A percentile compares a stretch with the other conserved stretches of the same genome.
Evolutionary conservation across 805 yeast genomes (phyloP).

Genomic region (Clavispora fructus): DNA sequence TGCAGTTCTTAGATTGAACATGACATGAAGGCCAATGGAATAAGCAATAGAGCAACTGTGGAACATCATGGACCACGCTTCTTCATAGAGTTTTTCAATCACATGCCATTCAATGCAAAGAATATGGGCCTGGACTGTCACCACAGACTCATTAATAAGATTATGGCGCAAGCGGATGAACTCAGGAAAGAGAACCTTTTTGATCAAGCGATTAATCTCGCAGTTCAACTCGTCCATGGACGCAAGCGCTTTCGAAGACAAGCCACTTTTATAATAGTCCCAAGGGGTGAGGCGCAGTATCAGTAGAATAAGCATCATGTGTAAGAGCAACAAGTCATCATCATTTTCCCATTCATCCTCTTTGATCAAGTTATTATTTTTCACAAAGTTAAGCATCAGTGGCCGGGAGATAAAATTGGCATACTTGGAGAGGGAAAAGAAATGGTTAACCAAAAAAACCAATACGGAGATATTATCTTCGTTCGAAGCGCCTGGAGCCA

Average conservation of each 20-base stretch:
- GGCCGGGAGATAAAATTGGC: constrained; percentile 33
- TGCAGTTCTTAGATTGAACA: constrained; percentile 21
- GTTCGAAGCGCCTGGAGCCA: neutral
- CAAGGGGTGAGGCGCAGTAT: constrained; percentile 32
- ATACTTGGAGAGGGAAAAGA: constrained; percentile 37
- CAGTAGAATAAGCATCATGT: constrained; percentile 41
- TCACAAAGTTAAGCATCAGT: constrained; percentile 32
- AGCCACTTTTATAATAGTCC: constrained; percentile 13
- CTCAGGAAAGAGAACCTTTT: constrained; percentile 29
- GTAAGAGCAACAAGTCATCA: constrained; percentile 42
- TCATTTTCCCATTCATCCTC: constrained; percentile 42
- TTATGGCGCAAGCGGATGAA: constrained; percentile 44
- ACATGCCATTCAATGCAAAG: constrained; percentile 49
- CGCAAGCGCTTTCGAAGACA: constrained; percentile 5
- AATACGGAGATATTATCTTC: neutral
- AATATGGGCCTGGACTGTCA: constrained; percentile 46
- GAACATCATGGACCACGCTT: constrained; percentile 48
- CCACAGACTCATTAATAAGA: constrained; percentile 41
- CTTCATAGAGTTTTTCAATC: constrained; percentile 44
- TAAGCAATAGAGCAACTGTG: constrained; percentile 46
- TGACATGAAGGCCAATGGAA: constrained; percentile 48
- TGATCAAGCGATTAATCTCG: constrained; percentile 13
- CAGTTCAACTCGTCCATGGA: constrained; percentile 17
- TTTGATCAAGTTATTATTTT: constrained; percentile 25
- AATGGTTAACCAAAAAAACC: constrained; percentile 30